Evolutionary conservation across 768 basidiomycete genomes (phyloP).

Genomic region (Rhizopogon vesiculosus): DNA sequence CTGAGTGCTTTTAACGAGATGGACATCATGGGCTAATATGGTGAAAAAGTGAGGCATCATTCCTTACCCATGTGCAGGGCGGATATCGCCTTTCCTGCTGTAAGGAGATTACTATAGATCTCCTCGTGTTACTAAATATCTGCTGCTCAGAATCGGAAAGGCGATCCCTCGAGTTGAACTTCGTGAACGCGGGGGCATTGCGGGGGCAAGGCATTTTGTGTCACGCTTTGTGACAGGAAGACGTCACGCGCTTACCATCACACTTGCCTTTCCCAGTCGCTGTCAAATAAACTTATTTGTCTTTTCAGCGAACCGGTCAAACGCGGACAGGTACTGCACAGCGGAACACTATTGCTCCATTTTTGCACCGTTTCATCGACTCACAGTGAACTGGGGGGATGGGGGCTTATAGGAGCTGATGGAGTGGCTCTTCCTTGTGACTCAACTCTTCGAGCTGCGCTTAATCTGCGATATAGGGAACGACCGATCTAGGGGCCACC

Average conservation of each 20-base stretch:
- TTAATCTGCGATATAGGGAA: constrained; percentile 22
- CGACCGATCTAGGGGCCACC: constrained; percentile 28
- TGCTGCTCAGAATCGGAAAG: constrained; percentile 3
- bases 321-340: not conserved
- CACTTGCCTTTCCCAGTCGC: not conserved
- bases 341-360: not conserved
- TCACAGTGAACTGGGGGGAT: not conserved
- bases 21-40: not conserved
- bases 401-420: not conserved
- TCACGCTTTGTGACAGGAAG: constrained; percentile 3
- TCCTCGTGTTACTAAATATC: constrained; percentile 3
- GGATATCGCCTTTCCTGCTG: constrained; percentile 7
- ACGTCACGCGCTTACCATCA: constrained; percentile 12
- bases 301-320: not conserved
- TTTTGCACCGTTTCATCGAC: not conserved
- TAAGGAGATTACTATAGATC: constrained; percentile 7
- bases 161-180: constrained; percentile 7
- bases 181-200: constrained; percentile 3
- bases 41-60: not conserved
- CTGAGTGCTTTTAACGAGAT: constrained; percentile 6
- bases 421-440: constrained; percentile 6
- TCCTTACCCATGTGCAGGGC: constrained; percentile 1
- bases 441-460: constrained; percentile 11
- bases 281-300: not conserved
- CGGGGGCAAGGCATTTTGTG: constrained; percentile 4